Percentiles rank a stretch among this genome's conserved stretches.
Conservation (phyloP, 192 early-diverging fungal genomes). For the Coemansia sp. region DNA sequence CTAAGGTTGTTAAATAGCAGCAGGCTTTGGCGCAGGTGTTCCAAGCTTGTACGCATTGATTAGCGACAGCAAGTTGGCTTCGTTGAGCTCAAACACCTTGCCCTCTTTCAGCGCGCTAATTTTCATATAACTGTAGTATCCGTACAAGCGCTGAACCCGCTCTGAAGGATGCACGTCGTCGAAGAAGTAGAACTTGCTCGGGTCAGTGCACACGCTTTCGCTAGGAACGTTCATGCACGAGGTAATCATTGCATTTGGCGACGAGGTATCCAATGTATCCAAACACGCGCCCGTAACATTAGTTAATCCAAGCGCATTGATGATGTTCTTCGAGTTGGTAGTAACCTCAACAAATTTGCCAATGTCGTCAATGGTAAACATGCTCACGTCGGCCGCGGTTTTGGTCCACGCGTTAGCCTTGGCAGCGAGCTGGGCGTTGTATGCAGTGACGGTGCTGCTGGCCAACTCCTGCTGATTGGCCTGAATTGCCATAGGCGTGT, state of each 20-base stretch:
- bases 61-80: conserved; percentile 20
- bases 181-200: conserved; percentile 28
- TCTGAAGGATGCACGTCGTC: conserved; percentile 31
- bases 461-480: conserved; percentile 2
- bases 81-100: conserved; percentile 1
- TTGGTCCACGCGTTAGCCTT: conserved; percentile 24
- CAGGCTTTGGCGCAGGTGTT: conserved; percentile 32
- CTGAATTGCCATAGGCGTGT: conserved; percentile 16
- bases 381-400: background rate
- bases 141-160: conserved; percentile 33
- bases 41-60: conserved; percentile 30
- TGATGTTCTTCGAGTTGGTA: conserved; percentile 6
- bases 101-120: conserved; percentile 8
- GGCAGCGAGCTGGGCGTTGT: conserved; percentile 11
- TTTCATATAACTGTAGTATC: conserved; percentile 15
- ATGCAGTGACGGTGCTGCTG: background rate
- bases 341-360: conserved; percentile 24
- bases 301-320: conserved; percentile 21
- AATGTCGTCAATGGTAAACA: conserved; percentile 20
- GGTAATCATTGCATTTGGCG: background rate
- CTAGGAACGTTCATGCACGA: background rate
- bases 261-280: background rate
- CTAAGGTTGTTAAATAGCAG: background rate
- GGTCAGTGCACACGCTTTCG: conserved; percentile 15
- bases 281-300: conserved; percentile 18